Evolutionary conservation across 2,329 filamentous ascomycete genomes (phyloP).

Genomic region (Chaetothyriales sp.): DNA sequence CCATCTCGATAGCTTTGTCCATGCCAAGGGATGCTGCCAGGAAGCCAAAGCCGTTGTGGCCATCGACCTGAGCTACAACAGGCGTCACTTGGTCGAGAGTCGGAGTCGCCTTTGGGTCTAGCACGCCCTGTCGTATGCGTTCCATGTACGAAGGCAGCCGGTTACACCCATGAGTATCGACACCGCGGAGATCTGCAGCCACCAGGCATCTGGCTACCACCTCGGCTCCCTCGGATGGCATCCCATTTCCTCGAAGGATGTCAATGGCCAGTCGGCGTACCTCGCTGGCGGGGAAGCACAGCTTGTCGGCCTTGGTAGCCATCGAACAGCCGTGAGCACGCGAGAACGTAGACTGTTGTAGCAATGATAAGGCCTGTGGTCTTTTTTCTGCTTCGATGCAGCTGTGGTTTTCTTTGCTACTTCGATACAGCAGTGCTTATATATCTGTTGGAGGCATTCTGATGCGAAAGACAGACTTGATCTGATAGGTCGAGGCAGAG

Average conservation of each 20-base stretch:
- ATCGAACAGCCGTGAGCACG: not conserved
- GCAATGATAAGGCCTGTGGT: too few relatives aligned
- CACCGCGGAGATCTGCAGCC: conserved; percentile 61
- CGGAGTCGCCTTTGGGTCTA: conserved; percentile 49
- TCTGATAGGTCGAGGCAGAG: too few relatives aligned
- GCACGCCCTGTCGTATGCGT: conserved; percentile 55
- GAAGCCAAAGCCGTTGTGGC: conserved; percentile 62
- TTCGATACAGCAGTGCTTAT: too few relatives aligned
- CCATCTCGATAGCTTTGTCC: conserved; percentile 53
- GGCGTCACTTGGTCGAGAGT: conserved; percentile 51
- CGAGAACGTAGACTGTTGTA: too few relatives aligned
- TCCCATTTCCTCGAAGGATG: conserved; percentile 48
- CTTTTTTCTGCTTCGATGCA: too few relatives aligned
- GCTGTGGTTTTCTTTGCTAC: too few relatives aligned
- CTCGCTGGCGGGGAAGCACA: conserved; percentile 17
- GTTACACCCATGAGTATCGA: conserved; percentile 68
- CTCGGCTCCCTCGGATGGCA: conserved; percentile 43
- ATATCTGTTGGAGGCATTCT: too few relatives aligned
- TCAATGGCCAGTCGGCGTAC: conserved; percentile 36
- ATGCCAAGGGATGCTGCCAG: conserved; percentile 55
- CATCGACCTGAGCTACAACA: conserved; percentile 55
- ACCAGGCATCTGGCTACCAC: conserved; percentile 57
- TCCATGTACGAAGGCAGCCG: conserved; percentile 66
- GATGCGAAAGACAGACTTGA: too few relatives aligned
- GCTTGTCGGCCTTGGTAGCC: not conserved